Base-by-base conservation (phyloP, 768 basidiomycete genomes). In the Mycena belliarum region DNA sequence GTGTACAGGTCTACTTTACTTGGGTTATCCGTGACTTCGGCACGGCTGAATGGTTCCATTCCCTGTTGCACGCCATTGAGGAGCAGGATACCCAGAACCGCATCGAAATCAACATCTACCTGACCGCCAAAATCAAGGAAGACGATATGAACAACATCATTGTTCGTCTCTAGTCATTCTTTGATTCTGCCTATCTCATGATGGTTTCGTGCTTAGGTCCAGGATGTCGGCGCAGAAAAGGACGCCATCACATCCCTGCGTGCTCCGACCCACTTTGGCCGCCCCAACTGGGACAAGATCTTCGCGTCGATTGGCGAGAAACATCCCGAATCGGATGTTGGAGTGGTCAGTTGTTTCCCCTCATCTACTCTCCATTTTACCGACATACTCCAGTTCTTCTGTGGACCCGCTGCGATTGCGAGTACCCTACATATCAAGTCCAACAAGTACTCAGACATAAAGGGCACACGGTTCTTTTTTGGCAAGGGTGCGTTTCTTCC, bases 1-100 rank as follows among this genome's bases (percentile, higher is more conserved):
- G 29, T 16, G 35, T 14, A 23, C 25, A 80, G 81, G 86, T 92
- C 51, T 93, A 93, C 80, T 93, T 95, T 71, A 91, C 91, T 23
- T 95, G 93, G 94, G 93, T 95, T 66, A 96, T 96, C 70, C 89
- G 92, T 65, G 93, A 95, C 73, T 95, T 93, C 67, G 93, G 91
- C 62, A 83, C 83, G 43, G 91, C 91, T 7, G 91, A 93, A 71
- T 94, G 91, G 91, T 97, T 97, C 85, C 93, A 95, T 74, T 92
- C 91, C 7, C 84, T 98, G 29, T 78, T 98, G 60, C 87, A 93
- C 65, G 95, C 95, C 28, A 93, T 96, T 64, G 95, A 97, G 71
- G 93, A 93, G 64, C 93, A 97, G 71, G 95, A 98, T 68, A 83
- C 81, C 10, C 84, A 86, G 70, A 87, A 89, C 70, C 76, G 88